These are phyloP conservation scores for Limtongia smithiae DNA, from an alignment of 805 yeast genomes.

Conservation along the genomic window DNA sequence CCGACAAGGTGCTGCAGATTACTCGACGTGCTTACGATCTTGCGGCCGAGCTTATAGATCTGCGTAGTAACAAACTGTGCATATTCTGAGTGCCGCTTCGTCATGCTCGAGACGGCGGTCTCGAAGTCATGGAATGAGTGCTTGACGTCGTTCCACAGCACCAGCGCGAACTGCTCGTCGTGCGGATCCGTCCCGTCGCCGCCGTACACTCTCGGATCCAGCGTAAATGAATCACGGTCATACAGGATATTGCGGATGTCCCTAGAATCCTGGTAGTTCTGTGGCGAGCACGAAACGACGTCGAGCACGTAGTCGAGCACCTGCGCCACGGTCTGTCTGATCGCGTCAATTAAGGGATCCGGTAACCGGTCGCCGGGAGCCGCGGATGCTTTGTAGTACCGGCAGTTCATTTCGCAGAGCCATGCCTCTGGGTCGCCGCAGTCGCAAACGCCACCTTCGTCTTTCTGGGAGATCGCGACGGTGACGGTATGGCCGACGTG, in stretches of 20 bases:
- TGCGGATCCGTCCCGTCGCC: constrained; percentile 34
- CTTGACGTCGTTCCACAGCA: constrained; percentile 74
- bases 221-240: constrained; percentile 32
- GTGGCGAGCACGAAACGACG: constrained; percentile 39
- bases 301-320: constrained; percentile 60
- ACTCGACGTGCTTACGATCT: constrained; percentile 58
- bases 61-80: constrained; percentile 68
- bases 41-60: constrained; percentile 64
- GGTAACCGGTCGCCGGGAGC: constrained; percentile 41
- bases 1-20: constrained; percentile 49
- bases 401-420: constrained; percentile 53
- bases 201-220: constrained; percentile 46
- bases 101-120: constrained; percentile 58
- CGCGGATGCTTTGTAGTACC: constrained; percentile 36
- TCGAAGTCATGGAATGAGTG: constrained; percentile 74
- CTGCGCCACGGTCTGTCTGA: constrained; percentile 44
- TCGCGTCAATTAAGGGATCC: constrained; percentile 41
- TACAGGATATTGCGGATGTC: constrained; percentile 7
- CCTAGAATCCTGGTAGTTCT: constrained; percentile 22
- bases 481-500: constrained; percentile 74
- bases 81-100: constrained; percentile 59
- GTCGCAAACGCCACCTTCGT: constrained; percentile 77
- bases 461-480: constrained; percentile 55
- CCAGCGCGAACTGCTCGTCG: constrained; percentile 35
- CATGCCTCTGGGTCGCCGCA: constrained; percentile 90